Percentiles rank a stretch among this genome's conserved stretches.
Conservation (phyloP, 371 early-diverging fungal species). For the Mucor sp. region DNA sequence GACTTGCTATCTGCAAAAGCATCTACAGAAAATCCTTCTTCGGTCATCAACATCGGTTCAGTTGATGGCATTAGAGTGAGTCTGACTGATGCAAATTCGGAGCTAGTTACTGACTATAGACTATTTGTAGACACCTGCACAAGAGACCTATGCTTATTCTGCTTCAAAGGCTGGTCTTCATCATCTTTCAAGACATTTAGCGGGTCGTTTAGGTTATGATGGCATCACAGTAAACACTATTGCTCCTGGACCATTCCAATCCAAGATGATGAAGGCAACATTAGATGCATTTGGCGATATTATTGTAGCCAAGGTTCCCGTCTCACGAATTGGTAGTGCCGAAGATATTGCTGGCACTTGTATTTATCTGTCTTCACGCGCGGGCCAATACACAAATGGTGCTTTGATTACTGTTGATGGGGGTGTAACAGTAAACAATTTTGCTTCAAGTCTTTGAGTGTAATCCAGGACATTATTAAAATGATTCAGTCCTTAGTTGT, state of each 20-base stretch:
- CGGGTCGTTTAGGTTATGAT: conserved; percentile 58
- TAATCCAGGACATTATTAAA: too few species aligned
- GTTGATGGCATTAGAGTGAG: conserved; percentile 67
- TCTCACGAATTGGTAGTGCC: conserved; percentile 77
- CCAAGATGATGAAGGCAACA: conserved; percentile 85
- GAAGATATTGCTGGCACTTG: conserved; percentile 86
- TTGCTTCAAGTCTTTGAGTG: conserved; percentile 1
- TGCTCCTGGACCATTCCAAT: conserved; percentile 87
- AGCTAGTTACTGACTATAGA: too few species aligned
- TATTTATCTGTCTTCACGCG: conserved; percentile 79
- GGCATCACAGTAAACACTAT: conserved; percentile 83
- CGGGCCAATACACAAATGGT: conserved; percentile 84
- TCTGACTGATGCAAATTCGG: not conserved
- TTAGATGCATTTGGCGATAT: conserved; percentile 58
- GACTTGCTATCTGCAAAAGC: conserved; percentile 71
- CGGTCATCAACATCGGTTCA: conserved; percentile 69
- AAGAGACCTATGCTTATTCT: conserved; percentile 73
- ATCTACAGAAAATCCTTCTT: conserved; percentile 38
- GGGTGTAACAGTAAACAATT: conserved; percentile 45
- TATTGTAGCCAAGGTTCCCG: conserved; percentile 61
- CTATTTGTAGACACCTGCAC: conserved; percentile 32
- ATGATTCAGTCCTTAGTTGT: too few species aligned
- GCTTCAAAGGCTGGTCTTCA: conserved; percentile 82
- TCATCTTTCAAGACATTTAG: conserved; percentile 69
- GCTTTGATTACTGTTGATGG: conserved; percentile 85